Percentiles rank a stretch among this genome's conserved stretches.
Conservation (phyloP, 2,329 filamentous ascomycete genomes). For the Emergomyces africanus region DNA sequence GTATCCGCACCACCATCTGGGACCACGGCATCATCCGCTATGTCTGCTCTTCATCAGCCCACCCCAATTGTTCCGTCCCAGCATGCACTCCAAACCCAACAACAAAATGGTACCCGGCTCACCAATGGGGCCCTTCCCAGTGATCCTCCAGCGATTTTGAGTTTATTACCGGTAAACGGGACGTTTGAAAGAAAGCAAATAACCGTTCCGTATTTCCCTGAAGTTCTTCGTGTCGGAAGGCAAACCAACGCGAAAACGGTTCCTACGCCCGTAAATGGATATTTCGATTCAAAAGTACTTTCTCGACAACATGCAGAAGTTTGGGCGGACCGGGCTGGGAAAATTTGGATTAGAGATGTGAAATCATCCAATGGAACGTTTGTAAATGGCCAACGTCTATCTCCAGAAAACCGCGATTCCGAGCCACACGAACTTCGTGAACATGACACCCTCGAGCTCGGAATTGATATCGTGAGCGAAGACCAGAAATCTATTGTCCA, state of each 20-base stretch:
- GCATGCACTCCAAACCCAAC: constrained; percentile 51
- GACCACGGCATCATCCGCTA: constrained; percentile 46
- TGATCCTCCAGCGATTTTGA: constrained; percentile 64
- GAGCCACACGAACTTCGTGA: constrained; percentile 89
- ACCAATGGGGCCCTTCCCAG: constrained; percentile 28
- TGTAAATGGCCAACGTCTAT: constrained; percentile 82
- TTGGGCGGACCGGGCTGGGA: constrained; percentile 72
- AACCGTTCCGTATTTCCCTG: constrained; percentile 81
- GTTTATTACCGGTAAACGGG: constrained; percentile 80
- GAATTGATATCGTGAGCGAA: constrained; percentile 97
- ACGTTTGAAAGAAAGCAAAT: constrained; percentile 98
- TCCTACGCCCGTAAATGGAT: constrained; percentile 82
- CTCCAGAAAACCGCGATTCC: constrained; percentile 88
- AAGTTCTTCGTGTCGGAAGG: constrained; percentile 84
- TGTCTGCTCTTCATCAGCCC: constrained; percentile 51
- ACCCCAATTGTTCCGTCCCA: constrained; percentile 54
- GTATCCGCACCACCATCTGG: constrained; percentile 47
- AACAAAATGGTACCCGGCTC: constrained; percentile 44
- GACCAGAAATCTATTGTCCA: constrained; percentile 98
- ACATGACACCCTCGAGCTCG: constrained; percentile 82
- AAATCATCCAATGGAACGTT: constrained; percentile 99
- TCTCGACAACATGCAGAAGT: constrained; percentile 94
- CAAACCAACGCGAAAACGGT: constrained; percentile 96
- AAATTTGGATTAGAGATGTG: constrained; percentile 92
- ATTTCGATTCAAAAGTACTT: constrained; percentile 95